These are phyloP conservation scores for Vicia faba DNA, from an alignment of 306 rosid genomes.

Conservation along the genomic window DNA sequence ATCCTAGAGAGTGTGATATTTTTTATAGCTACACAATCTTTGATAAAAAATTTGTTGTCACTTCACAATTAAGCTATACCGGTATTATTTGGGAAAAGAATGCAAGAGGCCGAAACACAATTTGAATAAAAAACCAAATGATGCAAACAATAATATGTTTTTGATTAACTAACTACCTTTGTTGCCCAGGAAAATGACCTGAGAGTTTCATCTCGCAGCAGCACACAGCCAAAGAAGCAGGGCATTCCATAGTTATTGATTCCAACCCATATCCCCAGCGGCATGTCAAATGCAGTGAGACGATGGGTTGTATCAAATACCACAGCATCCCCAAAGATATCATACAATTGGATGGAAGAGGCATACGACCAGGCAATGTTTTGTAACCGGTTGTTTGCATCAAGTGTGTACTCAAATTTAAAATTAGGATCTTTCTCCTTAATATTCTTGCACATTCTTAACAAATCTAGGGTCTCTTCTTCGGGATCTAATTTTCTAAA, in stretches of 20 bases:
- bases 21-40: conserved; percentile 30
- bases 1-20: conserved; percentile 7
- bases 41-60: too few relatives aligned
- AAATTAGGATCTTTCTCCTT: conserved; percentile 89
- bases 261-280: conserved; percentile 95
- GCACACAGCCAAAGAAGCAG: conserved; percentile 92
- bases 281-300: conserved; percentile 90
- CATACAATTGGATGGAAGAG: conserved; percentile 78
- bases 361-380: conserved; percentile 97
- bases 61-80: too few relatives aligned
- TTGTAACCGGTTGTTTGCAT: conserved; percentile 70
- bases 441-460: conserved; percentile 86
- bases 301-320: conserved; percentile 95
- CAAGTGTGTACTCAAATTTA: conserved; percentile 83
- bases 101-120: conserved; percentile 14
- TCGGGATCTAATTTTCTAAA: conserved; percentile 88
- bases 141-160: conserved; percentile 12
- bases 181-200: conserved; percentile 88
- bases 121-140: conserved; percentile 29
- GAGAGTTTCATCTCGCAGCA: conserved; percentile 76
- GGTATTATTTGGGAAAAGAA: conserved; percentile 31
- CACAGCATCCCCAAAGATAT: conserved; percentile 86
- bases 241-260: conserved; percentile 97
- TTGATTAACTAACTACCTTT: conserved; percentile 62
- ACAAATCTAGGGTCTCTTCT: conserved; percentile 82